phyloP scores from a whole-genome alignment of 208 protist genomes.

The Wallacemonas sp. region DNA sequence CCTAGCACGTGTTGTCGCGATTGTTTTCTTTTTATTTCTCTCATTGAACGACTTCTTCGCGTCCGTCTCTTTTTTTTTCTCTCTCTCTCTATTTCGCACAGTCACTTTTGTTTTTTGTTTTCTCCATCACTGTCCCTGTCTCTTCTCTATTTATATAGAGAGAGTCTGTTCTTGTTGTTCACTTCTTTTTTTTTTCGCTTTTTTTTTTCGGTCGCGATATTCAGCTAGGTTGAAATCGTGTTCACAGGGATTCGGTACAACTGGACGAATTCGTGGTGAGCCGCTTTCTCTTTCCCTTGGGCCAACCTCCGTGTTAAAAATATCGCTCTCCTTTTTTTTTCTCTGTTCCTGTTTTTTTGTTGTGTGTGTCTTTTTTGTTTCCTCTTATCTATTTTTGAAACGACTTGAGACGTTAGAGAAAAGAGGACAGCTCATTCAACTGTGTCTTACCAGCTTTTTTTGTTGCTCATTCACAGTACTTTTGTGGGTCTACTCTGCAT shows the following conservation, averaged over 20 bases:
- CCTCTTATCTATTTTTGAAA: background rate
- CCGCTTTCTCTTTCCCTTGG: no score
- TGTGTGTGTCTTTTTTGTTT: background rate
- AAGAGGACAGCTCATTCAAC: background rate
- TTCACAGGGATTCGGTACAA: no score
- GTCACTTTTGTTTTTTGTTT: background rate
- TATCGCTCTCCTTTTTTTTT: background rate
- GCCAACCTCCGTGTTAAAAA: no score
- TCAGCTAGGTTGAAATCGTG: no score
- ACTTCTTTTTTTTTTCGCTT: background rate
- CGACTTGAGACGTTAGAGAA: no score
- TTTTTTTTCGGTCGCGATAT: no score
- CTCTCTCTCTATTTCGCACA: background rate
- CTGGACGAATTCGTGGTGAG: no score
- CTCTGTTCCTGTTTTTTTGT: background rate
- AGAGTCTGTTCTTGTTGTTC: background rate
- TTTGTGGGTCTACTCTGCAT: slow-evolving; percentile 2
- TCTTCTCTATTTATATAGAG: background rate
- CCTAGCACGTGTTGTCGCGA: no score
- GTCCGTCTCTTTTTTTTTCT: background rate
- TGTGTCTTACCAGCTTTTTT: background rate
- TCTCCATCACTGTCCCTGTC: no score
- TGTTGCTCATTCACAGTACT: background rate
- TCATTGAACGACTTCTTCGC: background rate
- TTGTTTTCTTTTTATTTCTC: background rate